Evolutionary conservation across 2,329 filamentous ascomycete genomes (phyloP).

Genomic region (Aspergillus jensenii): DNA sequence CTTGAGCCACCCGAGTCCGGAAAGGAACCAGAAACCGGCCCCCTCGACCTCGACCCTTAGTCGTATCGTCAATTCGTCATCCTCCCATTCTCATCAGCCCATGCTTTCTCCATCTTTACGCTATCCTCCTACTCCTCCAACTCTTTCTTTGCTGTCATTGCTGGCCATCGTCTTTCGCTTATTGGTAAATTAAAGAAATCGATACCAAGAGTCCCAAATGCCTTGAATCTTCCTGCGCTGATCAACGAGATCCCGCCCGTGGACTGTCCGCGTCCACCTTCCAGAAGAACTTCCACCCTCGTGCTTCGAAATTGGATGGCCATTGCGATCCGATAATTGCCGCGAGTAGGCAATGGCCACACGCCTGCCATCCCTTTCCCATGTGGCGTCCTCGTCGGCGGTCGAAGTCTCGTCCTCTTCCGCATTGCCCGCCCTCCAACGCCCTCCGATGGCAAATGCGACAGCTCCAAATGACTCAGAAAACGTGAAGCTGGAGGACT

Average conservation of each 20-base stretch:
- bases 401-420: slow-evolving; percentile 18
- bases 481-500: slow-evolving; percentile 26
- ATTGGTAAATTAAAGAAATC: background rate
- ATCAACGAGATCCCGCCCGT: slow-evolving; percentile 11
- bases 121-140: background rate
- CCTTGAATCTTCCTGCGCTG: slow-evolving; percentile 1
- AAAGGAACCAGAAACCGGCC: background rate
- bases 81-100: background rate
- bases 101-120: slow-evolving; percentile 2
- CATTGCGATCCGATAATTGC: slow-evolving; percentile 20
- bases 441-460: slow-evolving; percentile 7
- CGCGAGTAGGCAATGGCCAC: slow-evolving; percentile 36
- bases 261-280: slow-evolving; percentile 5
- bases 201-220: background rate
- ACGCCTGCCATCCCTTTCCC: slow-evolving; percentile 27
- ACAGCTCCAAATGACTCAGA: slow-evolving; percentile 12
- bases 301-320: slow-evolving; percentile 28
- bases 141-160: background rate
- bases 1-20: background rate
- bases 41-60: background rate
- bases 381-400: slow-evolving; percentile 27
- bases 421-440: slow-evolving; percentile 5
- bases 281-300: background rate
- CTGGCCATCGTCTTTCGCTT: background rate
- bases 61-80: slow-evolving; percentile 9